These are phyloP conservation scores for Ogataea paradorogensis DNA, from an alignment of 805 yeast species.

Conservation along the genomic window DNA sequence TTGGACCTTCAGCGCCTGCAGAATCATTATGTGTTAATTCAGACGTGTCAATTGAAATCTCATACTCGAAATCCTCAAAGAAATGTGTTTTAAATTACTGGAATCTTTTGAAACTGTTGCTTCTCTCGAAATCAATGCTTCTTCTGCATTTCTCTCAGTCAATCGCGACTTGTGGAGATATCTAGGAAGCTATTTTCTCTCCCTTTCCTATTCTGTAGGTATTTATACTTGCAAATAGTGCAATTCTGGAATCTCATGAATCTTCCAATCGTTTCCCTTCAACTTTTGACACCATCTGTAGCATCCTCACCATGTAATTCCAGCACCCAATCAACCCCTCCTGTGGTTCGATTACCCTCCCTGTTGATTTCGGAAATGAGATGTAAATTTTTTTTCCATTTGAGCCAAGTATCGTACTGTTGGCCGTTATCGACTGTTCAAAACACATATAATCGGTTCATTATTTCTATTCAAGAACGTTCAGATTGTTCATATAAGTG, in stretches of 20 bases:
- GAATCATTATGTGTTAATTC: too few species aligned
- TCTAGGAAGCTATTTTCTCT: background rate
- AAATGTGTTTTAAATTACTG: too few species aligned
- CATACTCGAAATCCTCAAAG: too few species aligned
- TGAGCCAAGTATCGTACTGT: slow-evolving; percentile 9
- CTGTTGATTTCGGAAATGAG: slow-evolving; percentile 8
- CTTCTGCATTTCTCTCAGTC: background rate
- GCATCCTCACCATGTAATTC: background rate
- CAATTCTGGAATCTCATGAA: background rate
- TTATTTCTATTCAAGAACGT: background rate
- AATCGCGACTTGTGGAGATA: background rate
- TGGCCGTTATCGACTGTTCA: background rate
- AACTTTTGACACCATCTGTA: background rate
- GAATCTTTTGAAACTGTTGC: too few species aligned
- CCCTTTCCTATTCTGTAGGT: background rate
- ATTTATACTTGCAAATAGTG: background rate
- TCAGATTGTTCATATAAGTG: too few species aligned
- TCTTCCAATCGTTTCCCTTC: background rate
- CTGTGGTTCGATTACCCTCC: slow-evolving; percentile 10
- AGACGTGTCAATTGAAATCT: too few species aligned
- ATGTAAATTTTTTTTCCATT: slow-evolving; percentile 9
- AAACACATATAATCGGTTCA: background rate
- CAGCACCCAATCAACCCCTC: background rate
- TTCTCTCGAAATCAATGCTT: too few species aligned
- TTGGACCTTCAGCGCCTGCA: too few species aligned